Conservation (phyloP, 352 stramenopile genomes). For the Blastocystis sp. region DNA sequence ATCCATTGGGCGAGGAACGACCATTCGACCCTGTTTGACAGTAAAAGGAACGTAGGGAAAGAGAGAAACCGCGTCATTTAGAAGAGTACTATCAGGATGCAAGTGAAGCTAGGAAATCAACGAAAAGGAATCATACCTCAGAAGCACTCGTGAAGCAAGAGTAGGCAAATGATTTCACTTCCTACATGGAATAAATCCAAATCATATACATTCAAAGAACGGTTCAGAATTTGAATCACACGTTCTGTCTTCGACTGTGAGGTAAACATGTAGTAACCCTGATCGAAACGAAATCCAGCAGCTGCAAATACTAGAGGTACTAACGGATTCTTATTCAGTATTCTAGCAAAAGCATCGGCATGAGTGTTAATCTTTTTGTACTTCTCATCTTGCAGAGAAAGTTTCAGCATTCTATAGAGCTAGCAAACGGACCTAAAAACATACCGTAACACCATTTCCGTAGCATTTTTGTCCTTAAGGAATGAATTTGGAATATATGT, state of each 20-base stretch:
- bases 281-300: constrained; percentile 25
- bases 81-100: neutral
- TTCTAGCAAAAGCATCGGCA: neutral
- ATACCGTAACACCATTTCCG: neutral
- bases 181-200: neutral
- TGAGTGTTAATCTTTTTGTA: constrained; percentile 25
- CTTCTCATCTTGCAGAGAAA: neutral
- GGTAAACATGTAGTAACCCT: neutral
- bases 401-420: constrained; percentile 10
- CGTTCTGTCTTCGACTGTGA: neutral
- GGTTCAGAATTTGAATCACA: neutral
- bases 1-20: neutral
- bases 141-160: neutral
- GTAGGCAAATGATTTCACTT: neutral
- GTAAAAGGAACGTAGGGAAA: neutral
- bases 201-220: neutral
- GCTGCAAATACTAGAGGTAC: constrained; percentile 32
- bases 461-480: neutral
- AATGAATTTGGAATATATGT: neutral
- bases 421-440: neutral
- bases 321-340: neutral
- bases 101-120: neutral
- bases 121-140: neutral
- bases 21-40: neutral
- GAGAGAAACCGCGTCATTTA: neutral